Base-by-base conservation (phyloP, 2,329 filamentous ascomycete genomes). In the Raffaelea arxii region DNA sequence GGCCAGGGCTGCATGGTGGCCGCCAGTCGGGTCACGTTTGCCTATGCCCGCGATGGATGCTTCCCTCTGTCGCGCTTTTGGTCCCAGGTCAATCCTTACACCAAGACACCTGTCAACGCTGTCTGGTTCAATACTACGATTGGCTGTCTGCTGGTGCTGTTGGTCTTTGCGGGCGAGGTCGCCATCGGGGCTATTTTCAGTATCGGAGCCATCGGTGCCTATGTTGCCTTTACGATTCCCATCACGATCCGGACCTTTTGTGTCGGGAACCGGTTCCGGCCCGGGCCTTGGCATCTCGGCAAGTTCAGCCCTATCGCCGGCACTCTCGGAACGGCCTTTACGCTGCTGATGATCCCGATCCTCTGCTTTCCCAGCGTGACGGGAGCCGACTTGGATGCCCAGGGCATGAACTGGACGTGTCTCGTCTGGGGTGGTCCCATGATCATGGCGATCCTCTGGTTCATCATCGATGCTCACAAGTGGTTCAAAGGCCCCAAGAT, bases 401-500 rank as follows among this genome's bases (percentile, higher is more conserved):
- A 58, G 2, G 56, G 64, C 6, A 84, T 85, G 81, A 85, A 86
- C 57, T 86, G 80, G 77, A 84, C 81, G 2, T 75, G 68, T 52
- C 64, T 84, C 22, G 79, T 83, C 9, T 84, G 81, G 61, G 80
- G 79, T 5, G 79, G 66, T 3, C 75, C 78, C 0, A 84, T 84
- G 79, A 49, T 77, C 4, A 58, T 70, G 3, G 68, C 78, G 4
- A 63, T 70, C 3, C 60, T 80, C 14, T 85, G 80, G 78, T 86
- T 79, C 69, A 63, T 76, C 36, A 62, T 84, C 4, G 72, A 74
- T 53, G 81, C 81, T 10, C 69, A 69, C 42, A 80, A 76, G 56
- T 85, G 81, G 81, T 86, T 85, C 62, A 81, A 77, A 55, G 82
- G 82, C 0, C 81, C 82, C 0, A 82, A 78, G 65, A 75, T 85